Percentiles rank a stretch among this genome's conserved stretches.
phyloP scores from a whole-genome alignment of 352 stramenopile genomes.

The Pythium insidiosum region DNA sequence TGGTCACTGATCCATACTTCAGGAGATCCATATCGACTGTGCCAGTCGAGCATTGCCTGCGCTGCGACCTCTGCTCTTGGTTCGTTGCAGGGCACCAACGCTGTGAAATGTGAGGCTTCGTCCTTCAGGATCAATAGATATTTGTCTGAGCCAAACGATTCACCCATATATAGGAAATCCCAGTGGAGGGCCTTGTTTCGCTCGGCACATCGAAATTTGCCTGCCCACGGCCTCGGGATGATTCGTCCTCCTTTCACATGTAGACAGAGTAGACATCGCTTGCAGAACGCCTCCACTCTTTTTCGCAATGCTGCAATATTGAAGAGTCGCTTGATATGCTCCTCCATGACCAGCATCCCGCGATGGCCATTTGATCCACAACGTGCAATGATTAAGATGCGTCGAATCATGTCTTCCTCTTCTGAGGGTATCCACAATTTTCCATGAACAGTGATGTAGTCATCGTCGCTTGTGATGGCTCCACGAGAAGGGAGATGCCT shows the following conservation, averaged over 20 bases:
- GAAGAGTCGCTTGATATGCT: slow-evolving; percentile 1
- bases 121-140: slow-evolving; percentile 25
- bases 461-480: not conserved
- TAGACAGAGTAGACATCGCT: too few species aligned
- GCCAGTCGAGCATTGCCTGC: slow-evolving; percentile 14
- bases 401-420: not conserved
- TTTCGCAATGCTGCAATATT: not conserved
- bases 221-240: slow-evolving; percentile 3
- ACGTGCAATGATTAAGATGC: slow-evolving; percentile 7
- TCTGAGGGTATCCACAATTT: slow-evolving; percentile 6
- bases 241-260: slow-evolving; percentile 8
- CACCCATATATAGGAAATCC: slow-evolving; percentile 21
- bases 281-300: not conserved
- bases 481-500: not conserved
- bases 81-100: slow-evolving; percentile 16
- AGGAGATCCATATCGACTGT: slow-evolving; percentile 18
- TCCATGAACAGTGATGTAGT: not conserved
- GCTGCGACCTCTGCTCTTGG: slow-evolving; percentile 11
- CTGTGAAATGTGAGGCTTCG: slow-evolving; percentile 16
- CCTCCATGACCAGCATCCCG: slow-evolving; percentile 4
- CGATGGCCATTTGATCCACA: slow-evolving; percentile 14
- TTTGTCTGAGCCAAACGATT: slow-evolving; percentile 11
- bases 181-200: slow-evolving; percentile 17
- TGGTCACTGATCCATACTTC: too few species aligned
- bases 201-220: slow-evolving; percentile 2